Percentiles rank a stretch among this genome's conserved stretches.
Conservation (phyloP, 768 basidiomycete species). For the Favolaschia claudopus region DNA sequence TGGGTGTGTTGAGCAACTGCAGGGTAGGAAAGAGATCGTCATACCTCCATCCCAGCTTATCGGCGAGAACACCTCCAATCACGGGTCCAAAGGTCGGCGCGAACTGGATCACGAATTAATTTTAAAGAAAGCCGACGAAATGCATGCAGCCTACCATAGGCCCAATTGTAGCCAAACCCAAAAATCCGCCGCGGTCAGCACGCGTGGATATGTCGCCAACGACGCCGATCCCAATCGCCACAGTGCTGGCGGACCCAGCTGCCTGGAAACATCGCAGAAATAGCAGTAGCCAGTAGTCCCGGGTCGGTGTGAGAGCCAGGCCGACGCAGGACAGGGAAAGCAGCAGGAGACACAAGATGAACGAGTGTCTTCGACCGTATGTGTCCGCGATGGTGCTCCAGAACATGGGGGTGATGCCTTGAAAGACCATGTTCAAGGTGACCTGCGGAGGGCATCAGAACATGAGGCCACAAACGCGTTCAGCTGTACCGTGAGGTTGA, state of each 20-base stretch:
- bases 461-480: constrained; percentile 27
- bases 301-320: constrained; percentile 56
- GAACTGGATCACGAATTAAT: constrained; percentile 42
- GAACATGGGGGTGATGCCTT: constrained; percentile 70
- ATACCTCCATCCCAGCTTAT: constrained; percentile 71
- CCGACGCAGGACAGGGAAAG: constrained; percentile 73
- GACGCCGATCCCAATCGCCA: constrained; percentile 77
- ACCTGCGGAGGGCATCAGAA: constrained; percentile 42
- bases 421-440: constrained; percentile 76
- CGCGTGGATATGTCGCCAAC: constrained; percentile 80
- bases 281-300: constrained; percentile 81
- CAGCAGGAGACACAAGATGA: constrained; percentile 67
- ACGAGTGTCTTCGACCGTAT: constrained; percentile 68
- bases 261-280: constrained; percentile 82
- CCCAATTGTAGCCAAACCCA: constrained; percentile 69
- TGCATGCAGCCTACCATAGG: constrained; percentile 57
- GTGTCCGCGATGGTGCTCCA: constrained; percentile 78
- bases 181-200: constrained; percentile 77
- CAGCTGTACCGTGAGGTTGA: constrained; percentile 73
- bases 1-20: constrained; percentile 4
- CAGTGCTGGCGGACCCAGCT: constrained; percentile 78
- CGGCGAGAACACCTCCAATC: constrained; percentile 67
- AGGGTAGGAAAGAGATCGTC: neutral
- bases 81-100: constrained; percentile 72
- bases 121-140: constrained; percentile 13